Base-by-base conservation (phyloP, 164 flowering plant genomes). In the Santalum album region DNA sequence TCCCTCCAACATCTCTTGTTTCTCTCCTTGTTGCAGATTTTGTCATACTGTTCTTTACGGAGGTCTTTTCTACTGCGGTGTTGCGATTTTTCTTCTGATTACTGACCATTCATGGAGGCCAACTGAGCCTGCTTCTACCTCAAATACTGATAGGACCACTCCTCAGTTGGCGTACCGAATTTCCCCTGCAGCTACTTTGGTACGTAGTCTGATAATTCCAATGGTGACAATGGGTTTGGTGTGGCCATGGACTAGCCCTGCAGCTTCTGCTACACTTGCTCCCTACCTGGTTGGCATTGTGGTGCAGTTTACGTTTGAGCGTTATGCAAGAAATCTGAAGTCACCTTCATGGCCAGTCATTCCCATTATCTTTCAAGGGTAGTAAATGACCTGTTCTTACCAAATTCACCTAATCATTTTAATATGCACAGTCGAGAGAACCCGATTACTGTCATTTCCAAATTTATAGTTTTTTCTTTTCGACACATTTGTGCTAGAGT, bases 241-340 rank as follows among this genome's bases (percentile, higher is more conserved):
- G 47, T 91, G 98, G 98, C 98, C 98, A 12, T 91, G 98, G 98
- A 91, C 98, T 47, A 96, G 98, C 47, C 98, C 96, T 46, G 98
- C 98, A 35, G 98, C 98, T 62, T 91, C 98, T 39, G 98, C 98
- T 49, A 85, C 98, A 54, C 91, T 91, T 44, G 96, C 98, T 25
- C 98, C 98, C 14, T 87, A 83, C 70, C 80, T 91, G 50, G 98
- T 91, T 59, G 98, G 98, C 47, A 81, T 88, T 45, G 77, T 86
- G 52, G 92, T 91, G 50, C 98, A 91, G 54, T 91, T 86, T 70
- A 86, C 98, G 55, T 91, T 91, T 58, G 96, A 88, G 77, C 92
- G 73, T 69, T 86, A 81, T 71, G 87, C 94, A 16, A 81, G 74
- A 70, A 70, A 74, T 61, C 34, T 53, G 12, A 81, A 78, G 25